Conservation (phyloP, 345 rosid genomes). For the Rhodamnia rubescens region DNA sequence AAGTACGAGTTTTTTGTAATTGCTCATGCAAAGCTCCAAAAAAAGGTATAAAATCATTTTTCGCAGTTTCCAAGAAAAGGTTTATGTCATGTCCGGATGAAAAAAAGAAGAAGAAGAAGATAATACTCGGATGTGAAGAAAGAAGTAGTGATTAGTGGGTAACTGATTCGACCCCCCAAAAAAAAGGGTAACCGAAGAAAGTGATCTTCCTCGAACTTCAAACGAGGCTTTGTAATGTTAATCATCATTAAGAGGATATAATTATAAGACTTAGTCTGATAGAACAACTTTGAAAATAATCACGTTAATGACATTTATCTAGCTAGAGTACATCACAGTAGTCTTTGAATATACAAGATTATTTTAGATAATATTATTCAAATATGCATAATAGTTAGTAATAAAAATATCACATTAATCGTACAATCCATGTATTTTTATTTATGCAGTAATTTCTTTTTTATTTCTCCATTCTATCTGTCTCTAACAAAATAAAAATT, state of each 20-base stretch:
- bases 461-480: not conserved
- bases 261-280: not conserved
- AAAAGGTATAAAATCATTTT: too few relatives aligned
- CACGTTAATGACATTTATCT: not conserved
- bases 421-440: rapidly evolving
- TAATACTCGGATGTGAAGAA: not conserved
- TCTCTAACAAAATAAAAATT: not conserved
- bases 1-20: too few relatives aligned
- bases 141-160: not conserved
- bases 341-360: not conserved
- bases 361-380: not conserved
- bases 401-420: not conserved
- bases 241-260: not conserved
- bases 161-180: too few relatives aligned
- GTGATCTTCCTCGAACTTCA: not conserved
- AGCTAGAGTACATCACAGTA: not conserved
- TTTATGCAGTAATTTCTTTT: not conserved
- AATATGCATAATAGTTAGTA: not conserved
- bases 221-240: not conserved
- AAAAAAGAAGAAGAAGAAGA: too few relatives aligned
- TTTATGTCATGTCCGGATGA: not conserved
- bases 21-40: too few relatives aligned
- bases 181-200: too few relatives aligned
- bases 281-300: not conserved
- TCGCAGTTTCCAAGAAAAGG: not conserved